Evolutionary conservation across 371 early-diverging fungal species (phyloP).

Genomic region (Mortierella sp.): DNA sequence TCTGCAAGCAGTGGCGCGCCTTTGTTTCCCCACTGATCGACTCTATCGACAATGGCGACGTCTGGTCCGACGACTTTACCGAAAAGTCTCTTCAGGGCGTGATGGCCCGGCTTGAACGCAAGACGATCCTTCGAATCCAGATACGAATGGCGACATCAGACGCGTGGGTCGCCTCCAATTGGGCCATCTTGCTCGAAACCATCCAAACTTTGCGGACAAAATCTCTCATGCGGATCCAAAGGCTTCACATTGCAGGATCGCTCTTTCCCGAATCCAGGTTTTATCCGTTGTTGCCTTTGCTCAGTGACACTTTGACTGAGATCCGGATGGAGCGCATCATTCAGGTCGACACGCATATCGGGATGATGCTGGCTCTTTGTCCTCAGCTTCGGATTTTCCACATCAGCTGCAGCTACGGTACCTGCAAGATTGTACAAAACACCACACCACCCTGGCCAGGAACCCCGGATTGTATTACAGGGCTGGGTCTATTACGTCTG

Average conservation of each 20-base stretch:
- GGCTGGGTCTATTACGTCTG: neutral
- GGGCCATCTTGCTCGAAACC: conserved; percentile 8
- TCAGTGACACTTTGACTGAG: neutral
- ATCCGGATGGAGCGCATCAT: conserved; percentile 5
- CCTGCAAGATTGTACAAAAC: conserved; percentile 1
- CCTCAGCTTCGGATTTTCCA: neutral
- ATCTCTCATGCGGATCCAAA: conserved; percentile 4
- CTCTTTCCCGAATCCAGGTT: conserved; percentile 2
- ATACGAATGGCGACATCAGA: conserved; percentile 1
- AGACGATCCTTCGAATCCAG: conserved; percentile 2
- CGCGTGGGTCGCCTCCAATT: neutral
- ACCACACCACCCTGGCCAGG: conserved; percentile 4
- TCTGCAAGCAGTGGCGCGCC: conserved; percentile 10
- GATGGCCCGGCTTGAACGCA: neutral
- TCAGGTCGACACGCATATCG: conserved; percentile 1
- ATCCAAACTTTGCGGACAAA: conserved; percentile 11
- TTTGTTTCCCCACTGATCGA: conserved; percentile 5
- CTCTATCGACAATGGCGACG: conserved; percentile 1
- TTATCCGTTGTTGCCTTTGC: neutral
- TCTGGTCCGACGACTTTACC: neutral
- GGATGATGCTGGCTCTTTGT: neutral
- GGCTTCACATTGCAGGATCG: neutral
- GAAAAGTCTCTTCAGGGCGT: conserved; percentile 10
- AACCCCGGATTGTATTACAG: neutral
- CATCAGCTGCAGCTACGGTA: neutral